These are phyloP conservation scores for Fusarium incarnatum DNA, from an alignment of 2,329 filamentous ascomycete species.

Conservation along the genomic window DNA sequence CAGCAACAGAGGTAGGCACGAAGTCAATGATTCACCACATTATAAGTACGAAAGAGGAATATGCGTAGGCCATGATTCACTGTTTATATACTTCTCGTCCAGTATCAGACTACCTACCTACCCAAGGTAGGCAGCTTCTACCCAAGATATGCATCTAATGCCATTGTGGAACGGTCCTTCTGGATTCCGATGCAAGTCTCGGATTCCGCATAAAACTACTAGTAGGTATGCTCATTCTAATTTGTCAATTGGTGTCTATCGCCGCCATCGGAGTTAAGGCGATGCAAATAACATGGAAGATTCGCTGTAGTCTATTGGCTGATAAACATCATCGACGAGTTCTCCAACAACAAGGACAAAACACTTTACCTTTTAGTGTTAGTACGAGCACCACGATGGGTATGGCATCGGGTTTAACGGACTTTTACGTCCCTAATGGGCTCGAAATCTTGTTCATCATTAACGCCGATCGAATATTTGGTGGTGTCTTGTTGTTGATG, in stretches of 20 bases:
- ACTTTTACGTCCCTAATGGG: too few relatives aligned
- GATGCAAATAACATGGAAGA: neutral
- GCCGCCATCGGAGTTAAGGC: neutral
- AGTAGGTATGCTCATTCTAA: neutral
- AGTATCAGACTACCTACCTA: neutral
- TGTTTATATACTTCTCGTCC: neutral
- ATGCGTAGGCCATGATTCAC: neutral
- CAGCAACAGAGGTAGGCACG: neutral
- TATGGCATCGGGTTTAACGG: neutral
- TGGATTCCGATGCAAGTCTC: neutral
- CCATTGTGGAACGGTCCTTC: slow-evolving; percentile 10
- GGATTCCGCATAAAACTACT: neutral
- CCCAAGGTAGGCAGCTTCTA: neutral
- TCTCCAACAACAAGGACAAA: neutral
- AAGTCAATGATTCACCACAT: neutral
- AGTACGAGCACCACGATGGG: neutral
- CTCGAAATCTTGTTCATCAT: neutral
- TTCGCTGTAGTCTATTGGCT: neutral
- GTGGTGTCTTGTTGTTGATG: neutral
- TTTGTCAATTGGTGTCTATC: neutral
- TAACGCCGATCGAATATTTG: neutral
- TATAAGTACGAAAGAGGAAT: neutral
- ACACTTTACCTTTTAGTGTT: neutral
- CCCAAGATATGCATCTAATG: neutral
- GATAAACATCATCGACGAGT: neutral